These are phyloP conservation scores for Bryopsis sp. DNA, from an alignment of 139 green algal genomes.

Conservation along the genomic window DNA sequence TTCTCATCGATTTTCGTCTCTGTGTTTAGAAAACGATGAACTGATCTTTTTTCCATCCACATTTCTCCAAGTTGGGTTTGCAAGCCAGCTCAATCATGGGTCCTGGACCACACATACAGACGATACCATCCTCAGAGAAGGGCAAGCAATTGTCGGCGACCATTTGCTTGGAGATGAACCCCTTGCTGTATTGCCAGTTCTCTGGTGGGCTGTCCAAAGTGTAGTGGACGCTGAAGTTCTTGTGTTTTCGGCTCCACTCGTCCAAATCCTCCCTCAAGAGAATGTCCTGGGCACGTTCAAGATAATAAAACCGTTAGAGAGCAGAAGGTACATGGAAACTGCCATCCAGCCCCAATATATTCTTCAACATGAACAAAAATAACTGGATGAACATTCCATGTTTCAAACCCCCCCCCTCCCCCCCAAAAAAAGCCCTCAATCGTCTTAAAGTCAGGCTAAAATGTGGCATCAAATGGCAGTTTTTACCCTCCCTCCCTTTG, in stretches of 20 bases:
- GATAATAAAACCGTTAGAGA: too few species aligned
- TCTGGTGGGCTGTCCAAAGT: conserved; percentile 34
- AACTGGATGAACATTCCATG: too few species aligned
- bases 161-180: conserved; percentile 78
- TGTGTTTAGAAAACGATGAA: conserved; percentile 32
- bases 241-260: conserved; percentile 41
- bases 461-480: too few species aligned
- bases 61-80: conserved; percentile 63
- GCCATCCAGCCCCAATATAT: too few species aligned
- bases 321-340: too few species aligned
- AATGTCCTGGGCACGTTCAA: too few species aligned
- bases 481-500: too few species aligned
- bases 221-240: conserved; percentile 58
- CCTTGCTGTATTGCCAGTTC: conserved; percentile 60
- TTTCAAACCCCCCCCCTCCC: too few species aligned
- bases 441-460: too few species aligned
- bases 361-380: too few species aligned
- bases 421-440: too few species aligned
- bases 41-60: conserved; percentile 26
- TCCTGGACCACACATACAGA: conserved; percentile 84
- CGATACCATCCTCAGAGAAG: conserved; percentile 35
- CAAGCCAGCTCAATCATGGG: conserved; percentile 87
- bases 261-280: conserved; percentile 88
- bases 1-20: too few species aligned
- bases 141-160: conserved; percentile 58